Base-by-base conservation (phyloP, 768 basidiomycete species). In the Tricholoma flavovirens region DNA sequence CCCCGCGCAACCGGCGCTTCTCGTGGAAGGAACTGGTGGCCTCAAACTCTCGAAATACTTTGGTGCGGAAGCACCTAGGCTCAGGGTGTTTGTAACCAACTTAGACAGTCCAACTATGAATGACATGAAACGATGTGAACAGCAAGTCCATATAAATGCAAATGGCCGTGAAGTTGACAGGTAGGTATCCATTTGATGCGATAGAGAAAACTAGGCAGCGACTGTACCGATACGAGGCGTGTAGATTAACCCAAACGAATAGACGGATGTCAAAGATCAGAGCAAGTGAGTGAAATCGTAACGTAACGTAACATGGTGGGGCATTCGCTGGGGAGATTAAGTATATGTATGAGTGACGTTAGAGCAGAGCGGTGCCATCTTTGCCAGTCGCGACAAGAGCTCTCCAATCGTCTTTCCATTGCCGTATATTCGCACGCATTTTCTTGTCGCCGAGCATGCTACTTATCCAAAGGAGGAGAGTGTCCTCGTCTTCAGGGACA, bases 401-500 rank as follows among this genome's bases (percentile, higher is more conserved):
- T 60, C 73, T 75, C 95, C 95, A 98, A 61, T 93, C 88, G 38
- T 67, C 69, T 60, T 93, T 77, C 96, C 95, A 98, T 49, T 64
- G 68, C 24, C 64, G 68, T 79, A 98, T 95, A 60, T 76, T 83
- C 15, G 74, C 66, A 51, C 88, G 77, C 45, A 96, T 71, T 59
- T 86, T 92, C 72, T 82, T 81, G 66, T 81, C 77, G 12, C 73
- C 74, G 7, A 83, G 72, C 55, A 74, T 73, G 59, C 70, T 77
- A 67, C 87, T 81, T 49, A 98, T 83, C 95, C 95, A 99, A 1
- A 75, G 70, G 62, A 99, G 72, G 24, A 97, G 76, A 4, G 76
- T 72, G 62, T 98, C 83, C 59, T 98, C 96, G 63, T 91, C 84
- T 69, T 96, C 90, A 0, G 93, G 90, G 6, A 98, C 86, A 66